These are phyloP conservation scores for Aphanomyces stellatus DNA, from an alignment of 352 stramenopile genomes.

Conservation along the genomic window DNA sequence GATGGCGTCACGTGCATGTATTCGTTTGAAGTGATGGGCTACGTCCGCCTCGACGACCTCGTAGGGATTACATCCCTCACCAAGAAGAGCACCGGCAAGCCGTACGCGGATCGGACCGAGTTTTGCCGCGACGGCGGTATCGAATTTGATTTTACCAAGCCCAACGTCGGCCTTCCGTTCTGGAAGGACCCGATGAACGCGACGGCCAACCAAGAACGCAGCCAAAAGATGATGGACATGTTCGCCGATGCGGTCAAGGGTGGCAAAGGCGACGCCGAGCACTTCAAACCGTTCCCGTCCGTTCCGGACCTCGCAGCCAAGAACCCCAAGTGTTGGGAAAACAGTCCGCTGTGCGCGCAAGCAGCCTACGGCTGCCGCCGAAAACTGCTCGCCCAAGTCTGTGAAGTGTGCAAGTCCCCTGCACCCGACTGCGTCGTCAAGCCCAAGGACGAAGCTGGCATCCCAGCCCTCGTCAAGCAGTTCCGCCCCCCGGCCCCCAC, in stretches of 20 bases:
- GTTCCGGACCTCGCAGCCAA: constrained; percentile 28
- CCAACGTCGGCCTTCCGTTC: constrained; percentile 21
- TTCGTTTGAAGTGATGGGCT: constrained; percentile 51
- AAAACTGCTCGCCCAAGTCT: constrained; percentile 47
- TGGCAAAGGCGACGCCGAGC: constrained; percentile 17
- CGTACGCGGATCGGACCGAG: constrained; percentile 23
- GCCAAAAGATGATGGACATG: constrained; percentile 21
- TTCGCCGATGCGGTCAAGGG: constrained; percentile 20
- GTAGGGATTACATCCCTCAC: constrained; percentile 58
- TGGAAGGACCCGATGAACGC: constrained; percentile 26
- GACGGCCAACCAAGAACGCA: constrained; percentile 20
- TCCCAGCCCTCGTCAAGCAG: background rate
- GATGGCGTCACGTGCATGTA: constrained; percentile 38
- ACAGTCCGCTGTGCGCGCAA: constrained; percentile 43
- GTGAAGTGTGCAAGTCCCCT: constrained; percentile 33
- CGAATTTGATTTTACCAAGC: constrained; percentile 23
- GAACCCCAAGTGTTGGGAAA: constrained; percentile 62
- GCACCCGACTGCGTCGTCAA: background rate
- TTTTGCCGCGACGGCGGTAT: constrained; percentile 26
- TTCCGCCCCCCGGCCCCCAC: background rate
- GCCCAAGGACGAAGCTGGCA: background rate
- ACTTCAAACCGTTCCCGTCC: constrained; percentile 43
- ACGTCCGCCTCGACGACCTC: constrained; percentile 41
- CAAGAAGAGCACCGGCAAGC: constrained; percentile 19
- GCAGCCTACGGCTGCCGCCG: constrained; percentile 50